Evolutionary conservation across 2,329 filamentous ascomycete genomes (phyloP), one percentile per base, ranked within the genome.

Genomic region (Fusarium pseudocircinatum): DNA sequence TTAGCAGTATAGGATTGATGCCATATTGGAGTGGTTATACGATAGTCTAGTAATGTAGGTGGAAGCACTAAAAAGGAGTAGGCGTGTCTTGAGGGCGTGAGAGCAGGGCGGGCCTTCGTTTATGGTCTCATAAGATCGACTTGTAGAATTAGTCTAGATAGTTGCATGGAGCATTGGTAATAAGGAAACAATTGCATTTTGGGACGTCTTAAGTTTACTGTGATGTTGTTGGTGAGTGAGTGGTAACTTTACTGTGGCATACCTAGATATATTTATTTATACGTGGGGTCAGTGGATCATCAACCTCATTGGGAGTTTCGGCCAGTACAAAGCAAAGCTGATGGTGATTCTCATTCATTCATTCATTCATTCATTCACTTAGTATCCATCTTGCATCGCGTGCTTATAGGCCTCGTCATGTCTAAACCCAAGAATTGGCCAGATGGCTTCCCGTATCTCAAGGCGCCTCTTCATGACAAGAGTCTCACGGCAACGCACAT

Each of bases 351-450:
- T 28, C 26, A 28, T 28, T 28, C 26, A 49, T 32, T 32, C 15
- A 18, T 20, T 36, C 34, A 36, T 4, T 36, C 15, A 18, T 26
- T 52, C 22, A 49, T 26, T 36, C 14, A 37, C 36, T 37, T 20
- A 20, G 36, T 37, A 20, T 11, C 50, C 32, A 30, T 54, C 32
- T 39, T n/a, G 16, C 37, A 30, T 16, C 34, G 6, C 14, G 8
- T n/a, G 22, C n/a, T 37, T 7, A 6, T 39, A 39, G 34, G 10
- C 34, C 22, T 22, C 24, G 26, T 22, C 69, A 83, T 82, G 82
- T 77, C 76, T 22, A 79, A 78, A 30, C 89, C 89, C 6, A 87
- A 85, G 71, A 90, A 90, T 79, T 92, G 90, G 90, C 89, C 90
- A 1, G 42, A 81, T 8, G 59, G 81, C 15, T 73, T 91, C 5